These are phyloP conservation scores for peach (Prunus persica) DNA, from an alignment of 306 rosid genomes.

Conservation along the genomic window DNA sequence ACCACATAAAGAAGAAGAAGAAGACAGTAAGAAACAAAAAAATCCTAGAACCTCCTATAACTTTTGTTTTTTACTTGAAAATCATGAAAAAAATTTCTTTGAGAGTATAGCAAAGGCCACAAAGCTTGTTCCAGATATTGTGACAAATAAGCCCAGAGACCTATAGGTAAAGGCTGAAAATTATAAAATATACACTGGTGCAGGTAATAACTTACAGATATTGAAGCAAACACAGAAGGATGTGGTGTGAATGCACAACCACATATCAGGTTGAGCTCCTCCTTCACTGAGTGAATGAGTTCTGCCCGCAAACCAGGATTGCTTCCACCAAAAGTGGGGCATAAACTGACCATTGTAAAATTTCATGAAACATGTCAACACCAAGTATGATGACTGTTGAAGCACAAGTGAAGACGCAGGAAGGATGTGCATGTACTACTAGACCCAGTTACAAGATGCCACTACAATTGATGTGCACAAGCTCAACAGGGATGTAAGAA, in stretches of 20 bases:
- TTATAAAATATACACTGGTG: neutral
- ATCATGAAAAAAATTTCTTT: neutral
- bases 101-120: neutral
- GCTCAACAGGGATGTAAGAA: neutral
- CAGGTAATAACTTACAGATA: constrained; percentile 65
- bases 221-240: constrained; percentile 88
- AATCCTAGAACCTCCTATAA: neutral
- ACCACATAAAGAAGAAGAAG: neutral
- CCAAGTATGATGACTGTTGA: constrained; percentile 2
- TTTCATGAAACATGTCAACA: constrained; percentile 18
- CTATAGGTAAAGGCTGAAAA: neutral
- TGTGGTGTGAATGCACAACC: constrained; percentile 70
- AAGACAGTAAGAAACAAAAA: neutral
- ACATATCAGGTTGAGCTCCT: constrained; percentile 68
- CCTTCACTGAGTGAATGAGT: constrained; percentile 79
- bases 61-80: neutral
- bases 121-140: neutral
- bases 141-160: neutral
- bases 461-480: neutral
- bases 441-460: neutral
- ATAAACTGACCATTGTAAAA: constrained; percentile 48
- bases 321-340: constrained; percentile 95
- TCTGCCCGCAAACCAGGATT: constrained; percentile 88
- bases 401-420: neutral
- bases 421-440: neutral